These are phyloP conservation scores for Amoeboaphelidium occidentale DNA, from an alignment of 371 early-diverging fungal species.

Conservation along the genomic window DNA sequence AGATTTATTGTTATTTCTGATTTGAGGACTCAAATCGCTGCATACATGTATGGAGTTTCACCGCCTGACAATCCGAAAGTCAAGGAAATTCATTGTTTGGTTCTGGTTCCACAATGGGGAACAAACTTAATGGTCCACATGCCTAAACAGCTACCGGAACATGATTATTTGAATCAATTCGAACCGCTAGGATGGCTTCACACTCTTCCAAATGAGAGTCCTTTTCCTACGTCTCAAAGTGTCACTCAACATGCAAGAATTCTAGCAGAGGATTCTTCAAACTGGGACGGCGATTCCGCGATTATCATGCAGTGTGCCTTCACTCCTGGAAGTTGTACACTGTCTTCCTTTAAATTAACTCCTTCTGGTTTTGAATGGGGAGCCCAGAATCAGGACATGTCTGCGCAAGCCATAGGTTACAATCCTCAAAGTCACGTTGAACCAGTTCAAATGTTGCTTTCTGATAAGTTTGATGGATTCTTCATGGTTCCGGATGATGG, in stretches of 20 bases:
- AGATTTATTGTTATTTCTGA: constrained; percentile 85
- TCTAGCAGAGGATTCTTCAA: constrained; percentile 48
- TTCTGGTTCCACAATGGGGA: constrained; percentile 92
- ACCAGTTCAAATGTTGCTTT: constrained; percentile 78
- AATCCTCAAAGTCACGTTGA: constrained; percentile 55
- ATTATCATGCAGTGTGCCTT: constrained; percentile 75
- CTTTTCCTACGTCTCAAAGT: constrained; percentile 74
- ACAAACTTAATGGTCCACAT: constrained; percentile 78
- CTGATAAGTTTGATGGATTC: constrained; percentile 84
- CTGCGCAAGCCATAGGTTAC: constrained; percentile 63
- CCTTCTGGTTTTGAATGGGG: constrained; percentile 92
- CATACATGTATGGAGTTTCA: constrained; percentile 78
- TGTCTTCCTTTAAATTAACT: constrained; percentile 83
- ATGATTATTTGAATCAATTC: constrained; percentile 56
- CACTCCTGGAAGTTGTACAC: constrained; percentile 88
- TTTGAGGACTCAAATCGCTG: constrained; percentile 80
- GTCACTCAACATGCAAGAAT: constrained; percentile 68
- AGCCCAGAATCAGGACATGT: constrained; percentile 26
- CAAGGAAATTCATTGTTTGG: constrained; percentile 82
- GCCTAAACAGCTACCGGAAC: constrained; percentile 62
- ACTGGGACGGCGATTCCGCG: constrained; percentile 85
- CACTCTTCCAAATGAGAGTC: constrained; percentile 78
- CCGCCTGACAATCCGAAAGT: constrained; percentile 80
- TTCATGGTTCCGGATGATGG: constrained; percentile 85
- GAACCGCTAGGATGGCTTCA: constrained; percentile 97